Evolutionary conservation across 768 basidiomycete species (phyloP), one percentile per base, ranked within the genome.

Genomic region (Termitomyces sp.): DNA sequence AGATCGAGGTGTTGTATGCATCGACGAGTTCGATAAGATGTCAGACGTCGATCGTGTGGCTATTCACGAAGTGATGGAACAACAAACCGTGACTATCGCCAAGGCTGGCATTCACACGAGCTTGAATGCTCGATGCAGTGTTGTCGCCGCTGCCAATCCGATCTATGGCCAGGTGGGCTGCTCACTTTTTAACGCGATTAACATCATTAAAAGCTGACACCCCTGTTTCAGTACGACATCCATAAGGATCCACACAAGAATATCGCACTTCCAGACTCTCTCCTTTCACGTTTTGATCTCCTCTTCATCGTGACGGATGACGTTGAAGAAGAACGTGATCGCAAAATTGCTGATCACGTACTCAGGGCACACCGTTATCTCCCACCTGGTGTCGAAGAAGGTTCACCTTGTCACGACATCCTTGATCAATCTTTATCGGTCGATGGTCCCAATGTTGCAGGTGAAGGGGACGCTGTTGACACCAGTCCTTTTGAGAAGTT

Each of bases 21-120:
- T 99, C 65, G 29, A 29, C 29, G 97, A 99, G 74, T 99, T 99
- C 68, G 97, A 99, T 81, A 99, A 99, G 72, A 98, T 99, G 97
- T 95, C 93, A 28, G 97, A 99, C 69, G 82, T 98, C 63, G 97
- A 99, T 75, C 86, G 97, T 63, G 96, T 98, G 20, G 96, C 97
- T 34, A 99, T 99, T 66, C 97, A 99, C 75, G 97, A 99, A 83
- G 97, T 98, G 68, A 99, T 99, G 97, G 97, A 98, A 70, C 96
- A 98, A 72, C 97, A 99, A 70, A 99, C 97, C 0, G 96, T 99
- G 48, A 98, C 97, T 9, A 99, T 99, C 62, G 97, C 97, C 49
- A 99, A 99, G 68, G 97, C 97, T 13, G 97, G 97, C 57, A 99
- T 99, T 63, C 97, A 98, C 69, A 99, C 97, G 0, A 94, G 90